Evolutionary conservation across 164 flowering plant species (phyloP), one percentile per base, ranked within the genome.

Genomic region (Stephania yunnanensis): DNA sequence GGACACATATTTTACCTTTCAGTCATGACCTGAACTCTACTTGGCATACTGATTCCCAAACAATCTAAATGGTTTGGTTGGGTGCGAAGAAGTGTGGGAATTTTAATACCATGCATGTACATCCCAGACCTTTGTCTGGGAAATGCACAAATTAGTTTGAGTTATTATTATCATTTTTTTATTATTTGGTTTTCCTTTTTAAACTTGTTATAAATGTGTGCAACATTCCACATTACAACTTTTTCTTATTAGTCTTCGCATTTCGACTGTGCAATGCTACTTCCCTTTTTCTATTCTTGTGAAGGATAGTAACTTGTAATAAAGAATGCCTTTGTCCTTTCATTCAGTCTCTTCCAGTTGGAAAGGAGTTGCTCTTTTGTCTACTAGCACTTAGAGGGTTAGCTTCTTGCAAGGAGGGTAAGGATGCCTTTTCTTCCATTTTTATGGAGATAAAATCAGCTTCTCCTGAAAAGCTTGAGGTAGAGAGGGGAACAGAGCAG

Each of bases 281-380:
- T 19, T 61, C 22, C 25, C 9, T 61, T 61, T n/a, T 17, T 71
- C 45, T 53, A 46, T 75, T 58, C 58, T 61, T 72, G 7, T 53
- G 11, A 31, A 48, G 71, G 12, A 31, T 71, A 71, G 5, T 19
- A 29, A 71, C 31, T 71, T 71, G 6, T 11, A 52, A 53, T 70
- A 29, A 42, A n/a, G 29, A 13, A 61, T 42, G 22, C 29, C 53
- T 9, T 22, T 52, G 67, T 76, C 52, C 15, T 25, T 36, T 66
- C 66, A 66, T 79, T 29, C 84, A 96, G 99, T 86, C 86, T 67
- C 86, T 96, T 65, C 98, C 95, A 10, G 87, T 90, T 84, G 99
- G 97, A 81, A 87, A 80, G 78, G 99, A 94, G 75, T 79, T 96
- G 73, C 74, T 85, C 20, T 88, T 86, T 55, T 92, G 97, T 86